Conservation (phyloP, 169 alveolate genomes). For the Cryptosporidium sp. region DNA sequence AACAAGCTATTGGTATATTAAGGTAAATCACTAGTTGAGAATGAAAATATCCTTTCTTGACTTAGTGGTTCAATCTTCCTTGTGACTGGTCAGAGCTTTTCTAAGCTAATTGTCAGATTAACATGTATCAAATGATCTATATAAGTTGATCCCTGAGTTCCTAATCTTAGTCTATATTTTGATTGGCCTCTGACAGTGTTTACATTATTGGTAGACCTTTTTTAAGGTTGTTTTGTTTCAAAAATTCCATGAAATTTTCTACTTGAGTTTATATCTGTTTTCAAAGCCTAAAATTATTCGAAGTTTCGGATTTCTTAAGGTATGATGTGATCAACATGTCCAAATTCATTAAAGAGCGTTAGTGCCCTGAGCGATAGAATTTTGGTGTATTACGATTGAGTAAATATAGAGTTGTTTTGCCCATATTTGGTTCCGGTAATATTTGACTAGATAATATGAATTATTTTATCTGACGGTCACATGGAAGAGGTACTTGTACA, state of each 20-base stretch:
- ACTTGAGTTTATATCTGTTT: background rate
- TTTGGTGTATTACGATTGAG: slow-evolving; percentile 1
- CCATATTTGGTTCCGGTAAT: background rate
- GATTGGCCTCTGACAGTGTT: background rate
- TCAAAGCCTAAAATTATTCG: background rate
- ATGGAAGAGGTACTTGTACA: slow-evolving; percentile 1
- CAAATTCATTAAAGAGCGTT: background rate
- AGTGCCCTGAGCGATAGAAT: background rate
- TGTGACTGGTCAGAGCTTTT: background rate
- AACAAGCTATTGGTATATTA: slow-evolving; percentile 1
- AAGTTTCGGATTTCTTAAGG: background rate
- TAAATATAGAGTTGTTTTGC: background rate
- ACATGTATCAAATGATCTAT: background rate
- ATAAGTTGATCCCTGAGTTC: slow-evolving; percentile 6
- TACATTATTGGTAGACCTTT: background rate
- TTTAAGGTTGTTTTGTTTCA: background rate
- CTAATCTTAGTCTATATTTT: background rate
- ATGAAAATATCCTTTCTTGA: background rate
- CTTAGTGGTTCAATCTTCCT: slow-evolving; percentile 1
- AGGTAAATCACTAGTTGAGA: slow-evolving; percentile 3
- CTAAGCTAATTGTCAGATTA: background rate
- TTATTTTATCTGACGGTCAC: background rate
- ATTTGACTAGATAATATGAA: background rate
- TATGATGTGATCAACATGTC: background rate
- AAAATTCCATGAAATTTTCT: background rate